phyloP scores from a whole-genome alignment of 1,284 basidiomycete species.

The Rhodotorula glutinis region DNA sequence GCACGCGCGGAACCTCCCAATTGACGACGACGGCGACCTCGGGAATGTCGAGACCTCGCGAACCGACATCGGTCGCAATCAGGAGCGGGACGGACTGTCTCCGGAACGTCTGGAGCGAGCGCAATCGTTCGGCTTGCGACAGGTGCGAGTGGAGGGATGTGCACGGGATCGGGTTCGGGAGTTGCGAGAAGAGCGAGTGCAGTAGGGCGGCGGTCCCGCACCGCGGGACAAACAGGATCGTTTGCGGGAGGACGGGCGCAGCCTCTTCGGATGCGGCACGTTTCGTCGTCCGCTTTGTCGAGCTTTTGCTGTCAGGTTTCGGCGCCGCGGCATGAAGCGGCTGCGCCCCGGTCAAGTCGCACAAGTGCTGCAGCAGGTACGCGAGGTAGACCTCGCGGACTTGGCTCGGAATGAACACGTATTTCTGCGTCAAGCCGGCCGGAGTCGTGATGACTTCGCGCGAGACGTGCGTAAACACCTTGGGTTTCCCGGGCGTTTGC shows the following conservation, averaged over 20 bases:
- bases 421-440: constrained; percentile 82
- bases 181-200: constrained; percentile 69
- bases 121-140: constrained; percentile 80
- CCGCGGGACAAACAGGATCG: constrained; percentile 90
- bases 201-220: constrained; percentile 73
- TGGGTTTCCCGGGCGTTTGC: constrained; percentile 75
- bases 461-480: constrained; percentile 83
- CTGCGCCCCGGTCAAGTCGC: constrained; percentile 41
- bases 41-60: constrained; percentile 93
- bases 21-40: constrained; percentile 98
- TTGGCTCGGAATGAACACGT: constrained; percentile 90
- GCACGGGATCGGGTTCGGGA: constrained; percentile 69
- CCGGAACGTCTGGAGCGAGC: constrained; percentile 81
- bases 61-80: constrained; percentile 91
- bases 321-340: constrained; percentile 23
- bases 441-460: constrained; percentile 70
- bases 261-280: constrained; percentile 49
- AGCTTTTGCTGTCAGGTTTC: neutral
- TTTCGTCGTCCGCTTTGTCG: constrained; percentile 40
- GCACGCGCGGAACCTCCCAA: constrained; percentile 92
- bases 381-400: constrained; percentile 91
- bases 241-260: constrained; percentile 63
- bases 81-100: constrained; percentile 84
- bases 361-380: constrained; percentile 75
- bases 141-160: constrained; percentile 90